Percentiles rank a stretch among this genome's conserved stretches.
Conservation (phyloP, 352 stramenopile genomes). For the Lagenidium sp. region DNA sequence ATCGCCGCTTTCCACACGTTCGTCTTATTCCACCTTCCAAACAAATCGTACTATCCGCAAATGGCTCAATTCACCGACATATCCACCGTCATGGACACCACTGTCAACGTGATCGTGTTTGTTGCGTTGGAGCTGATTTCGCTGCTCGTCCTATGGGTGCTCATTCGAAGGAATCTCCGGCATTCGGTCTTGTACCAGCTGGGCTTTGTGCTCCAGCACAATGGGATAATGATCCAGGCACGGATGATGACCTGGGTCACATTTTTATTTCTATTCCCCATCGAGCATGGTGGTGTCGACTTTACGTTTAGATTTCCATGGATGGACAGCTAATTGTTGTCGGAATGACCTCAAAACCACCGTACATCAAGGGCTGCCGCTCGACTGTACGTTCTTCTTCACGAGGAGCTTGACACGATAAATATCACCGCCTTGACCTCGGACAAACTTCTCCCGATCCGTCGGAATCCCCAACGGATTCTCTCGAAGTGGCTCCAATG, state of each 20-base stretch:
- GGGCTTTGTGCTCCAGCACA: slow-evolving; percentile 37
- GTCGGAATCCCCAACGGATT: slow-evolving; percentile 67
- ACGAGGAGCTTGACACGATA: slow-evolving; percentile 23
- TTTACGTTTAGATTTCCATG: too few relatives aligned
- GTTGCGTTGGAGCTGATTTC: slow-evolving; percentile 6
- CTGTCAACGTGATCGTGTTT: slow-evolving; percentile 6
- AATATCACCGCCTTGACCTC: slow-evolving; percentile 56
- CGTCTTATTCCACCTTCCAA: slow-evolving; percentile 4
- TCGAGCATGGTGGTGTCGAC: too few relatives aligned
- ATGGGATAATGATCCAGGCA: slow-evolving; percentile 22
- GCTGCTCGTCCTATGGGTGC: slow-evolving; percentile 1
- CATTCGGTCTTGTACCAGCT: slow-evolving; percentile 26
- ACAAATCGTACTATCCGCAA: slow-evolving; percentile 6
- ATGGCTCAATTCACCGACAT: neutral
- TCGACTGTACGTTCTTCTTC: too few relatives aligned
- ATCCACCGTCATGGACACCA: neutral
- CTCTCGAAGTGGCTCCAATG: slow-evolving; percentile 21
- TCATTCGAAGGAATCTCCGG: slow-evolving; percentile 2
- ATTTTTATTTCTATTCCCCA: slow-evolving; percentile 6
- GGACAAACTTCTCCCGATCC: slow-evolving; percentile 66
- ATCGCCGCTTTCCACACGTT: slow-evolving; percentile 6
- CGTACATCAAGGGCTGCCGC: too few relatives aligned
- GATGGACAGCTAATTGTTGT: too few relatives aligned
- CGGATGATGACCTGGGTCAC: slow-evolving; percentile 29
- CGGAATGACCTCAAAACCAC: too few relatives aligned